A percentile compares a stretch with the other conserved stretches of the same genome.
These are phyloP conservation scores for Tephrocybe rancida DNA, from an alignment of 768 basidiomycete genomes.

Conservation along the genomic window DNA sequence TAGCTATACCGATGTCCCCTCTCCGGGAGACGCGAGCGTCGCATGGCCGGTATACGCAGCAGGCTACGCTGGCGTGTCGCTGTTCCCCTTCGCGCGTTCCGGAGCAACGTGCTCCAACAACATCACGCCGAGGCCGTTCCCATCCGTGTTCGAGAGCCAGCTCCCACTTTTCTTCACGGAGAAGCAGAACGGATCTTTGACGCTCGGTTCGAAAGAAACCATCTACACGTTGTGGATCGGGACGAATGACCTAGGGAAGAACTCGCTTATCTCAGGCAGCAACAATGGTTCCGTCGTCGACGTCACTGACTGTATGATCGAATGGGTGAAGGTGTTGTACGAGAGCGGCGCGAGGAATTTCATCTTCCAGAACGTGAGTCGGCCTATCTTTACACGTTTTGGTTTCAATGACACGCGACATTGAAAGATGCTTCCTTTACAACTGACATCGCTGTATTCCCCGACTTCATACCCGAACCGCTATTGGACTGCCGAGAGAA, in stretches of 20 bases:
- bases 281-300: conserved; percentile 58
- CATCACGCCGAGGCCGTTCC: conserved; percentile 57
- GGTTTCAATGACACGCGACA: background rate
- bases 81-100: conserved; percentile 60
- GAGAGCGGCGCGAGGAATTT: conserved; percentile 63
- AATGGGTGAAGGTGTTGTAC: conserved; percentile 60
- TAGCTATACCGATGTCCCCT: conserved; percentile 58
- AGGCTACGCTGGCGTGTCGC: conserved; percentile 49
- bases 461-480: conserved; percentile 45
- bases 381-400: background rate
- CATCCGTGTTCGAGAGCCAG: conserved; percentile 57
- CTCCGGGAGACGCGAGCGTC: conserved; percentile 40
- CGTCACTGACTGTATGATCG: conserved; percentile 57
- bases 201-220: conserved; percentile 44
- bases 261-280: conserved; percentile 53
- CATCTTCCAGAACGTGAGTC: conserved; percentile 64
- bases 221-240: conserved; percentile 71
- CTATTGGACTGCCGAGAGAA: conserved; percentile 52
- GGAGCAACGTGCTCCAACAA: conserved; percentile 70
- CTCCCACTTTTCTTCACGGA: conserved; percentile 53
- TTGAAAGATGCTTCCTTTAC: conserved; percentile 59
- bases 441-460: conserved; percentile 49
- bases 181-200: conserved; percentile 39
- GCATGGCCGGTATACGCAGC: conserved; percentile 66
- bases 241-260: conserved; percentile 63